phyloP scores from a whole-genome alignment of 352 stramenopile genomes.

The Hyaloperonospora arabidopsidis region DNA sequence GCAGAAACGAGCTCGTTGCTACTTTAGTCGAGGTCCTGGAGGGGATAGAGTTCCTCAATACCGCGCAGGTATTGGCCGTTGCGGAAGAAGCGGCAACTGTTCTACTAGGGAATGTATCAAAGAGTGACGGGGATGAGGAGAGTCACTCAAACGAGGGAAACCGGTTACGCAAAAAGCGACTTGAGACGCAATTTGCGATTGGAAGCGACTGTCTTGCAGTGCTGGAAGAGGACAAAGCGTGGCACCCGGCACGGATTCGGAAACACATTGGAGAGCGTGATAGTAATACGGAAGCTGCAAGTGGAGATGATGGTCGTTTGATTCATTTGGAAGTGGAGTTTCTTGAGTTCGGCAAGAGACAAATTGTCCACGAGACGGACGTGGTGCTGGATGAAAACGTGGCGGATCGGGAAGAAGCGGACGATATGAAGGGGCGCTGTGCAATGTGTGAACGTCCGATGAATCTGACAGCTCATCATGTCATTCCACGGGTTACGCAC shows the following conservation, averaged over 20 bases:
- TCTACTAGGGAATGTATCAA: conserved; percentile 14
- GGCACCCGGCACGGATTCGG: conserved; percentile 58
- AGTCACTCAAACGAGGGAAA: conserved; percentile 13
- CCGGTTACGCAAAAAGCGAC: conserved; percentile 17
- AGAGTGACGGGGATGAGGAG: conserved; percentile 24
- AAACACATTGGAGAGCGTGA: conserved; percentile 28
- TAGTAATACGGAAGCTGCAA: not conserved
- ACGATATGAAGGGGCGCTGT: conserved; percentile 57
- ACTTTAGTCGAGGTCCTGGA: conserved; percentile 39
- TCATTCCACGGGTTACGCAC: conserved; percentile 86
- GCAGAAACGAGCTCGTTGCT: conserved; percentile 18
- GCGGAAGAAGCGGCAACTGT: conserved; percentile 19
- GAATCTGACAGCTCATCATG: conserved; percentile 88
- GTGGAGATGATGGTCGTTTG: conserved; percentile 6
- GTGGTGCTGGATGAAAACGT: conserved; percentile 71
- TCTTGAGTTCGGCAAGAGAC: conserved; percentile 72
- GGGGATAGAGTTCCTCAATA: conserved; percentile 35
- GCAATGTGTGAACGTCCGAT: conserved; percentile 89
- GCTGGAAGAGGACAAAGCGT: conserved; percentile 60
- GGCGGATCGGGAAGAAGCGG: conserved; percentile 43
- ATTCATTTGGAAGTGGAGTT: conserved; percentile 61
- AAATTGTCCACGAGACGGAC: conserved; percentile 42
- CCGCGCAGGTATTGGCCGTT: conserved; percentile 11
- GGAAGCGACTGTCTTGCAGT: conserved; percentile 57
- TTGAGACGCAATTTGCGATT: conserved; percentile 45